Percentiles rank a stretch among this genome's conserved stretches.
phyloP scores from a whole-genome alignment of 2,329 filamentous ascomycete genomes.

The Ophiobolus disseminans region DNA sequence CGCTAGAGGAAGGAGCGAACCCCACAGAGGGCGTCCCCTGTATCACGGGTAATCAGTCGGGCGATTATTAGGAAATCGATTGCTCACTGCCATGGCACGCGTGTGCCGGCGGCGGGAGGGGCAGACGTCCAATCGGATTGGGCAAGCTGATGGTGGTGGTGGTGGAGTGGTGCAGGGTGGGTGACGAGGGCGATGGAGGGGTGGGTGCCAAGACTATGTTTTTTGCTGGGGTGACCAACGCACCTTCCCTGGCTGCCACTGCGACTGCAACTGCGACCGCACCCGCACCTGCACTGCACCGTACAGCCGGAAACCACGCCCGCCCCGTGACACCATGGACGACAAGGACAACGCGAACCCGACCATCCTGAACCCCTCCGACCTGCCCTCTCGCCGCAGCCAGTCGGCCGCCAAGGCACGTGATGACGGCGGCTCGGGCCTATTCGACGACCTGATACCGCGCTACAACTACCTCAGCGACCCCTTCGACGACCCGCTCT shows the following conservation, averaged over 20 bases:
- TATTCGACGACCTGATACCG: slow-evolving; percentile 63
- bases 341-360: slow-evolving; percentile 82
- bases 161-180: background rate
- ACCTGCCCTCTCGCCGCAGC: slow-evolving; percentile 81
- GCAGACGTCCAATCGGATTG: slow-evolving; percentile 14
- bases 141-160: slow-evolving; percentile 7
- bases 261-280: slow-evolving; percentile 2
- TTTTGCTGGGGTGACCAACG: slow-evolving; percentile 14
- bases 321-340: slow-evolving; percentile 44
- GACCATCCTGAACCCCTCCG: slow-evolving; percentile 84
- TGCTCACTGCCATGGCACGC: slow-evolving; percentile 17
- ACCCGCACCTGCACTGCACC: background rate
- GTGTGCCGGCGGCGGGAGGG: slow-evolving; percentile 13
- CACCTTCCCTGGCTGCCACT: slow-evolving; percentile 12
- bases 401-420: slow-evolving; percentile 48
- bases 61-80: slow-evolving; percentile 25
- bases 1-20: slow-evolving; percentile 20
- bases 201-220: slow-evolving; percentile 10
- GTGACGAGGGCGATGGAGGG: slow-evolving; percentile 10
- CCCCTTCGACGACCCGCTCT: slow-evolving; percentile 52
- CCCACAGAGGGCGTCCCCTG: slow-evolving; percentile 27
- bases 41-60: slow-evolving; percentile 30
- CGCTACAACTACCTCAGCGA: slow-evolving; percentile 58
- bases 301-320: background rate
- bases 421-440: slow-evolving; percentile 58